Conservation (phyloP, 805 yeast genomes). For the Ogataea pini region DNA sequence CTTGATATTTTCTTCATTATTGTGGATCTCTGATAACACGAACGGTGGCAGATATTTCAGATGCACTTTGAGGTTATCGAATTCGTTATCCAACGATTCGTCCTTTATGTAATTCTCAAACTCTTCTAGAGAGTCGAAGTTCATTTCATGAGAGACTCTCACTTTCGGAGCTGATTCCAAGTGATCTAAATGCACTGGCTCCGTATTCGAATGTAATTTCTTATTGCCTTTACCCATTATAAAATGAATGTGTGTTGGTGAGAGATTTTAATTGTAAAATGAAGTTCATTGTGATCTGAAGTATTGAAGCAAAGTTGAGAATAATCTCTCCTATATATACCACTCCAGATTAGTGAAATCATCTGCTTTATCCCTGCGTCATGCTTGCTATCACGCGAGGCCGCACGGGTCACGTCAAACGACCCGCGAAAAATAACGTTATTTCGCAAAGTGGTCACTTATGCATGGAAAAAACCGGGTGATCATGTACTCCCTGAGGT, state of each 20-base stretch:
- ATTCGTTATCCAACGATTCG: conserved; percentile 77
- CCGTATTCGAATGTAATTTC: conserved; percentile 22
- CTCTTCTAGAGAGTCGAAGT: conserved; percentile 62
- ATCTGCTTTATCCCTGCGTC: conserved; percentile 6
- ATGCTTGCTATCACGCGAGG: not conserved
- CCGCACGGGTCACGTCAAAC: not conserved
- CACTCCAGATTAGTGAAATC: too few species aligned
- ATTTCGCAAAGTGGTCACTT: not conserved
- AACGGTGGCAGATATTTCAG: conserved; percentile 74
- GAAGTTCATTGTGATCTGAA: too few species aligned
- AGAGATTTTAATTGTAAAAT: too few species aligned
- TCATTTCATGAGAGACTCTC: conserved; percentile 32
- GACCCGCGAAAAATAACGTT: not conserved
- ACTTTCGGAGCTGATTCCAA: conserved; percentile 31
- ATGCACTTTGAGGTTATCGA: conserved; percentile 66
- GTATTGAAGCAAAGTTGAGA: too few species aligned
- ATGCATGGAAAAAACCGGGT: conserved; percentile 1
- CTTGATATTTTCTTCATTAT: conserved; percentile 69
- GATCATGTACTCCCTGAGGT: too few species aligned
- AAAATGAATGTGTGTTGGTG: not conserved
- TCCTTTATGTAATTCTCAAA: conserved; percentile 67
- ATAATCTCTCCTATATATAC: too few species aligned
- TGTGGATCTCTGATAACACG: conserved; percentile 62
- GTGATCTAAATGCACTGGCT: conserved; percentile 35
- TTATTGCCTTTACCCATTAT: conserved; percentile 31